A percentile compares a stretch with the other conserved stretches of the same genome.
phyloP scores from a whole-genome alignment of 2,329 filamentous ascomycete species.

The Fusarium tjaetaba region DNA sequence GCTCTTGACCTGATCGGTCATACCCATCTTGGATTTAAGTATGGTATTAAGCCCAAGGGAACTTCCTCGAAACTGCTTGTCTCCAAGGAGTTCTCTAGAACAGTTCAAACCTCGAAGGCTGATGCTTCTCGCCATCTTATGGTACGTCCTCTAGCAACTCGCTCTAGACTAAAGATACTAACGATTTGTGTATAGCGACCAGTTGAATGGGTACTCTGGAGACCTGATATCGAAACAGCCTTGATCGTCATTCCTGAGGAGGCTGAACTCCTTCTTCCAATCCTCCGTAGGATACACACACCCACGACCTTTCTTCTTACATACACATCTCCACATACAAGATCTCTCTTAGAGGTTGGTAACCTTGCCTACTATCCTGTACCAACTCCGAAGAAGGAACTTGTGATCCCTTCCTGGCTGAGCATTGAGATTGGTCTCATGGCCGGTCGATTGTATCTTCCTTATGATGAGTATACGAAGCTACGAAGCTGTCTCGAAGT shows the following conservation, averaged over 20 bases:
- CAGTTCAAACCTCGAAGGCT: neutral
- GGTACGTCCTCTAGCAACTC: neutral
- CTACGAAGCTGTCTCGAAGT: neutral
- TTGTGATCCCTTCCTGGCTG: neutral
- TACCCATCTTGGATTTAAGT: neutral
- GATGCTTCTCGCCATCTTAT: neutral
- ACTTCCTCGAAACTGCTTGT: neutral
- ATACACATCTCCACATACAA: neutral
- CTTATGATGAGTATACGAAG: neutral
- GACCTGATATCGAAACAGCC: neutral
- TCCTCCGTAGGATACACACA: neutral
- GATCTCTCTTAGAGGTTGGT: neutral
- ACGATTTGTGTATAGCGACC: neutral
- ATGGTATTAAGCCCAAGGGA: neutral
- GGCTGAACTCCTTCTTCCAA: slow-evolving; percentile 1
- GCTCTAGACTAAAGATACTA: neutral
- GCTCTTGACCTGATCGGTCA: neutral
- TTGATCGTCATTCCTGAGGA: neutral
- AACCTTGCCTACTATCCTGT: neutral
- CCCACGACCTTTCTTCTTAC: neutral
- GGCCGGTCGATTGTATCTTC: neutral
- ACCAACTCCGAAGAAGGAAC: neutral
- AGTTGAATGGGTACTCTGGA: slow-evolving; percentile 2
- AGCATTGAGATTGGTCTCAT: neutral
- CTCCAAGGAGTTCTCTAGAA: neutral